These are phyloP conservation scores for Syncephalastrum racemosum DNA, from an alignment of 371 early-diverging fungal genomes.

Conservation along the genomic window DNA sequence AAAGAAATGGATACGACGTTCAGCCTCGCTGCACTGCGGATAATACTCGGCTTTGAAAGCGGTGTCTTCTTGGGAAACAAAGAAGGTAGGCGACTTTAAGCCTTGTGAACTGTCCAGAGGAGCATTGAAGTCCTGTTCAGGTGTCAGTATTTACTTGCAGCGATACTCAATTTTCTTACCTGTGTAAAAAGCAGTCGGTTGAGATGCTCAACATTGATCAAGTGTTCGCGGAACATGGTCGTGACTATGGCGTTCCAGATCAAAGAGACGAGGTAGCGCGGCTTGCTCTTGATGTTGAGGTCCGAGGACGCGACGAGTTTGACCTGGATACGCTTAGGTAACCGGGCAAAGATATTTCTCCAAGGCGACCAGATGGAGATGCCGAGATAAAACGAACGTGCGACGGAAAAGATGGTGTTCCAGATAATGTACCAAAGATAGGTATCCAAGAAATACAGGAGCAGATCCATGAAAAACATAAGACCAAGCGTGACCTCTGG, in stretches of 20 bases:
- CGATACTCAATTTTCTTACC: conserved; percentile 31
- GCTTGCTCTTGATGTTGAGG: conserved; percentile 70
- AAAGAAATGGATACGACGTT: conserved; percentile 86
- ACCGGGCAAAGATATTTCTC: conserved; percentile 81
- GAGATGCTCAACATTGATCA: conserved; percentile 78
- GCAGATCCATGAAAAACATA: conserved; percentile 78
- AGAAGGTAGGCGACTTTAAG: conserved; percentile 80
- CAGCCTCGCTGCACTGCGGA: conserved; percentile 79
- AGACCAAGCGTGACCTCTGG: conserved; percentile 71
- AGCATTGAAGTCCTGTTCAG: too few relatives aligned
- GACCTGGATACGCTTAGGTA: conserved; percentile 86
- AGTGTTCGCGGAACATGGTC: conserved; percentile 86
- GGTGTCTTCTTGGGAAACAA: conserved; percentile 82
- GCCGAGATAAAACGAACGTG: conserved; percentile 78
- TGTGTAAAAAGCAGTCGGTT: conserved; percentile 80
- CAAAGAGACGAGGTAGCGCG: conserved; percentile 79
- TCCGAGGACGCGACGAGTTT: conserved; percentile 76
- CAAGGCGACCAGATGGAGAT: conserved; percentile 88
- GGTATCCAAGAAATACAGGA: conserved; percentile 87
- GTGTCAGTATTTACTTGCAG: too few relatives aligned
- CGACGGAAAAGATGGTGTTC: conserved; percentile 81
- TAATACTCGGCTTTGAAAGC: conserved; percentile 78
- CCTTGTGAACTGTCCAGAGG: too few relatives aligned
- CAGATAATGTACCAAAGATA: conserved; percentile 92
- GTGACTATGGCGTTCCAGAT: conserved; percentile 90